phyloP scores from a whole-genome alignment of 352 stramenopile genomes.

The Globisporangium takayamanum region DNA sequence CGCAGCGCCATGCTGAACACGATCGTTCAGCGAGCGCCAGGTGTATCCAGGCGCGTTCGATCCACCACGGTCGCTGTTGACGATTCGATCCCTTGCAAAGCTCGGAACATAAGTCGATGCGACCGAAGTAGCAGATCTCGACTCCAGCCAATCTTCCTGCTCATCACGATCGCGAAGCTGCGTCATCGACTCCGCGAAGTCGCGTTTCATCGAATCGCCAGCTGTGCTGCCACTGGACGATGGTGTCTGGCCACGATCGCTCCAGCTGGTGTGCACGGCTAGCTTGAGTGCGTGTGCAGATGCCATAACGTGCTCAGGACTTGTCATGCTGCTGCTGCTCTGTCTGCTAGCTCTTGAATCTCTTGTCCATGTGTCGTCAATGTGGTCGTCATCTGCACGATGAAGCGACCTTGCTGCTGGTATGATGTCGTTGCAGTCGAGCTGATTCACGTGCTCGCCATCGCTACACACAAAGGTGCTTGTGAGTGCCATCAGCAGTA shows the following conservation, averaged over 20 bases:
- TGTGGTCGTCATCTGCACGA: too few relatives aligned
- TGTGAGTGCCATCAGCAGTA: not conserved
- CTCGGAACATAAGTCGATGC: not conserved
- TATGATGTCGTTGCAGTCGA: not conserved
- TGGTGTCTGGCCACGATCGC: too few relatives aligned
- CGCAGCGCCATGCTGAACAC: not conserved
- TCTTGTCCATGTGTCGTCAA: not conserved
- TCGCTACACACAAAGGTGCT: not conserved
- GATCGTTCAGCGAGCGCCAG: too few relatives aligned
- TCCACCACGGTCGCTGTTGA: not conserved
- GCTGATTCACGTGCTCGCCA: not conserved
- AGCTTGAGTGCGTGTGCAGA: too few relatives aligned
- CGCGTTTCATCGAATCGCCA: too few relatives aligned
- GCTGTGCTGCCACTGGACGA: too few relatives aligned
- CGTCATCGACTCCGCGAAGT: not conserved
- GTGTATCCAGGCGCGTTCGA: too few relatives aligned
- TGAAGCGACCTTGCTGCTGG: not conserved
- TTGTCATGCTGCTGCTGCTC: too few relatives aligned
- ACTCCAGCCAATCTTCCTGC: not conserved
- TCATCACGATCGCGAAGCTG: not conserved
- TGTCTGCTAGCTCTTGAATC: too few relatives aligned
- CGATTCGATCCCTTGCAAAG: not conserved
- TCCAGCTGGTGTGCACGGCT: too few relatives aligned
- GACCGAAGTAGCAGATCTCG: not conserved
- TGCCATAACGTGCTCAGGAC: too few relatives aligned